These are phyloP conservation scores for Nemania sp. DNA, from an alignment of 2,329 filamentous ascomycete species.

Conservation along the genomic window DNA sequence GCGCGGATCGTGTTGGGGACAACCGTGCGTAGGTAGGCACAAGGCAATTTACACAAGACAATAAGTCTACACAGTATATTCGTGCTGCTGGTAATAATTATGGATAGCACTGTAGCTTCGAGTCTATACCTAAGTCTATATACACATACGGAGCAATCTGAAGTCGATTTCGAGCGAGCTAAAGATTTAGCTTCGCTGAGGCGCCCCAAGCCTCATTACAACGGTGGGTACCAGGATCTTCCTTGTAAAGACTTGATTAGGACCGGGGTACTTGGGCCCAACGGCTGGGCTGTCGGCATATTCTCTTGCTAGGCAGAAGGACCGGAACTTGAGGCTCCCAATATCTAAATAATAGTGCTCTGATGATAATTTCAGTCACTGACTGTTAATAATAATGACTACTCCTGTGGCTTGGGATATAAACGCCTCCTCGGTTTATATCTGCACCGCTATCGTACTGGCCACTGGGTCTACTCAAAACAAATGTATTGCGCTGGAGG, in stretches of 20 bases:
- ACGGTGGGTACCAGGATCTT: slow-evolving; percentile 17
- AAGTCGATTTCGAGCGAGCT: background rate
- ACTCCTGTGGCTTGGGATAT: background rate
- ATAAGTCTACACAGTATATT: background rate
- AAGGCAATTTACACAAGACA: background rate
- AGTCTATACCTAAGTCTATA: background rate
- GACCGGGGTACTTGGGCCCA: slow-evolving; percentile 9
- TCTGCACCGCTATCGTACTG: no score
- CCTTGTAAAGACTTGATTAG: slow-evolving; percentile 9
- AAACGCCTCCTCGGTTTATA: background rate
- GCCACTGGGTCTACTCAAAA: no score
- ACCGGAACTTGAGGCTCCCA: slow-evolving; percentile 12
- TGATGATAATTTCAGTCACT: slow-evolving; percentile 9
- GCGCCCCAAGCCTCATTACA: slow-evolving; percentile 8
- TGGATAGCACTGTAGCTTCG: background rate
- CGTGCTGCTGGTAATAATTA: background rate
- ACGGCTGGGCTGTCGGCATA: slow-evolving; percentile 16
- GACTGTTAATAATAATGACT: slow-evolving; percentile 2
- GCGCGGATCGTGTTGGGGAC: slow-evolving; percentile 23
- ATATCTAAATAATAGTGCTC: slow-evolving; percentile 12
- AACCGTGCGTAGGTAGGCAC: slow-evolving; percentile 11
- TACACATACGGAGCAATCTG: no score
- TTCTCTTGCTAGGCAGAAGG: slow-evolving; percentile 9
- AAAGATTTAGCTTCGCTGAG: slow-evolving; percentile 9
- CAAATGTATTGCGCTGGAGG: no score